Base-by-base conservation (phyloP, 169 alveolate genomes). In the Eimeria praecox region DNA sequence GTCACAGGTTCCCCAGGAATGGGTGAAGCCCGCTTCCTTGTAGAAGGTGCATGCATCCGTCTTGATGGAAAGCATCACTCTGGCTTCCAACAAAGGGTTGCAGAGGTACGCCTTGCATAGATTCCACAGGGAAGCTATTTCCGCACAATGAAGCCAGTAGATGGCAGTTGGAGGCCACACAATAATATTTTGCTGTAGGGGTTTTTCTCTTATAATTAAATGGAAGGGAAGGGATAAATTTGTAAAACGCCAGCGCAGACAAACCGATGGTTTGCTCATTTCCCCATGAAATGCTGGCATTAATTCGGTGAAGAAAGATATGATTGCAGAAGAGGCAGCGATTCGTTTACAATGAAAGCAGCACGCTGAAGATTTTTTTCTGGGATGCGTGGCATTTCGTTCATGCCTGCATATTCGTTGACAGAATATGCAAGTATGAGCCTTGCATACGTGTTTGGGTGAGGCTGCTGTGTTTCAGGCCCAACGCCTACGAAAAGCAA, bases 1-100 rank as follows among this genome's bases (percentile, higher is more conserved):
- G 77, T 27, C 40, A 56, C 92, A 85, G 92, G 71, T 35, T 85
- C 92, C 30, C 56, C 92, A 14, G 92, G 78, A 62, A 20, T 24
- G 92, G 59, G 75, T 27, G 92, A 56, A 40, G 77, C 44, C 73
- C 56, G 92, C 14, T 49, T 85, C 22, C 33, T 54, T 14, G 3
- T 85, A 85, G 52, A 85, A 85, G 92, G 80, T 16, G 92, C 77
- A 30, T 38, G 69, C 44, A 38, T 85, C 77, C 92, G 92, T 4
- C 77, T 56, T 16, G 77, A 85, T 56, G 92, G 92, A 16, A 56
- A 85, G 75, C 64, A 56, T 38, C 44, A 52, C 56, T 54, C 38
- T 85, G 92, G 77, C 24, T 38, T 56, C 35, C 49, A 56, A 56
- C 92, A 85, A 56, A n/a, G 92, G 56, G 46, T 16, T 52, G 92